Percentiles rank a stretch among this genome's conserved stretches.
Conservation (phyloP, 805 yeast species). For the Kodamaea lidongshanica region DNA sequence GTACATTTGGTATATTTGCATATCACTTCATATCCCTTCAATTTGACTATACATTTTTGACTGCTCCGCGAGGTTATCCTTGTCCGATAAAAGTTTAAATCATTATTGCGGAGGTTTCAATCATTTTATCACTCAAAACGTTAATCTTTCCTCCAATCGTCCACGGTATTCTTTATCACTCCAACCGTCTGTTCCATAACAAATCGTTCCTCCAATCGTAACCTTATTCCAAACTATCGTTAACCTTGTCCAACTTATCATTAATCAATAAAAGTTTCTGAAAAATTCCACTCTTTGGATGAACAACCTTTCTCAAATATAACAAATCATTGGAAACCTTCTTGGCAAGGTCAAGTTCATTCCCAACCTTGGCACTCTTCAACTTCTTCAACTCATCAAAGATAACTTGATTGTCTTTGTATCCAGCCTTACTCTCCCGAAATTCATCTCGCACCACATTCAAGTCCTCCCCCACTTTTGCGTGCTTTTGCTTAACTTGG, state of each 20-base stretch:
- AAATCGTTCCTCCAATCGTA: no score
- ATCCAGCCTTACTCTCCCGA: constrained; percentile 12
- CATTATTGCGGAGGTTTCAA: no score
- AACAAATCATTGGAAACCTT: constrained; percentile 10
- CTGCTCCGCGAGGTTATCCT: no score
- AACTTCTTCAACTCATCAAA: constrained; percentile 9
- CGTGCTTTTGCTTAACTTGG: constrained; percentile 26
- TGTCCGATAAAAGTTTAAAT: no score
- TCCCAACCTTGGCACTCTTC: constrained; percentile 1
- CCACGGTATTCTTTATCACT: no score
- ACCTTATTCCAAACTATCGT: no score
- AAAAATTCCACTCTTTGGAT: constrained; percentile 22
- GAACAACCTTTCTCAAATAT: constrained; percentile 14
- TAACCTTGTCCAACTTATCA: constrained; percentile 16
- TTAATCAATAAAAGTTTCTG: constrained; percentile 19
- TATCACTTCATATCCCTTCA: no score
- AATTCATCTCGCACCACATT: constrained; percentile 21
- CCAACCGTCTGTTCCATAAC: no score
- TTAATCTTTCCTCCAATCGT: no score
- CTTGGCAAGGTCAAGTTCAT: constrained; percentile 2
- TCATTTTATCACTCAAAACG: no score
- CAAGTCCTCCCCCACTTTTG: constrained; percentile 27
- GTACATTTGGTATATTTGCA: no score
- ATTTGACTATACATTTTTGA: no score
- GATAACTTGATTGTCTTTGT: constrained; percentile 13